Evolutionary conservation across 352 stramenopile species (phyloP).

Genomic region (Thraustochytrium sp.): DNA sequence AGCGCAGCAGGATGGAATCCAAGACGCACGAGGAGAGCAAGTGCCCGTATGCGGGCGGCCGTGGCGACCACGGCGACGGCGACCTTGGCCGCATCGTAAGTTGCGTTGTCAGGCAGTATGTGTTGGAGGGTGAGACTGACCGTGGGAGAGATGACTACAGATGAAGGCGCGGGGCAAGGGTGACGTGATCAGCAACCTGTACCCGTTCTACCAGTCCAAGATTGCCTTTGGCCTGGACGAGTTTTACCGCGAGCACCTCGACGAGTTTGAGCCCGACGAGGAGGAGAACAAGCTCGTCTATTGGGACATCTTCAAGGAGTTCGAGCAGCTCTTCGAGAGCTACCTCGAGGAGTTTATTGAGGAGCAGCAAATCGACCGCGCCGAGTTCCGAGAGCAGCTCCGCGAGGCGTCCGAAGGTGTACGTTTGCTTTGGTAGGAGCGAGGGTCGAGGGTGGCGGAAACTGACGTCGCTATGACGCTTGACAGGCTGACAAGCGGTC

Average conservation of each 20-base stretch:
- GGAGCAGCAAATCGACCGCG: slow-evolving; percentile 4
- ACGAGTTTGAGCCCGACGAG: slow-evolving; percentile 46
- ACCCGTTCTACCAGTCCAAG: slow-evolving; percentile 36
- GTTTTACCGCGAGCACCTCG: slow-evolving; percentile 42
- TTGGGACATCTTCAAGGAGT: slow-evolving; percentile 46
- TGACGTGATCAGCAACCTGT: slow-evolving; percentile 8
- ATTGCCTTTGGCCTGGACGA: slow-evolving; percentile 45
- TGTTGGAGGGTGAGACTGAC: neutral
- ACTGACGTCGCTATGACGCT: too few relatives aligned
- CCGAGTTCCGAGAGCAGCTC: slow-evolving; percentile 34
- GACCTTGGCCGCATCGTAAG: neutral
- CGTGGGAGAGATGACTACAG: neutral
- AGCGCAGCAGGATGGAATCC: too few relatives aligned
- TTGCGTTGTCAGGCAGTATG: too few relatives aligned
- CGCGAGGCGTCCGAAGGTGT: neutral
- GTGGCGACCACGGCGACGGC: neutral
- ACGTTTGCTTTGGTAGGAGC: too few relatives aligned
- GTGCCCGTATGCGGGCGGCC: too few relatives aligned
- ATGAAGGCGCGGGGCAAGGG: neutral
- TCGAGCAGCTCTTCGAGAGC: slow-evolving; percentile 42
- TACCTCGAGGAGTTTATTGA: slow-evolving; percentile 46
- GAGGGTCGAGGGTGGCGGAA: too few relatives aligned
- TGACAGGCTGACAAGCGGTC: neutral
- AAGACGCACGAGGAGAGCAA: neutral
- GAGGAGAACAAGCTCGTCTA: slow-evolving; percentile 48